Evolutionary conservation across 139 green algal species (phyloP).

Genomic region (Chlorella sp.): DNA sequence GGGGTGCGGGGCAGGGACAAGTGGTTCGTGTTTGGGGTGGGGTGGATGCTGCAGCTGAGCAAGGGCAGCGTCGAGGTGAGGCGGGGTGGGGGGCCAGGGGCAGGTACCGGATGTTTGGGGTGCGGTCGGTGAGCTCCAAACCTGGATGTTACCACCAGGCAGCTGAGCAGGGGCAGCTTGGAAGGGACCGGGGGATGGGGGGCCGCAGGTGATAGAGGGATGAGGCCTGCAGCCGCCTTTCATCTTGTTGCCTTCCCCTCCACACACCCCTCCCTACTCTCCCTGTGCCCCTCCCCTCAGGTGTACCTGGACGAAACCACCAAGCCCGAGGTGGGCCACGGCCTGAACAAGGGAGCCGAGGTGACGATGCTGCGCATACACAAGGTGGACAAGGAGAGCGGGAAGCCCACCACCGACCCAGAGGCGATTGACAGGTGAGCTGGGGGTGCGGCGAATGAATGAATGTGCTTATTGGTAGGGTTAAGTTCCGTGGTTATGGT

Average conservation of each 20-base stretch:
- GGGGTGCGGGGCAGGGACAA: background rate
- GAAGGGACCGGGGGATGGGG: no score
- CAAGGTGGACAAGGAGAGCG: conserved; percentile 69
- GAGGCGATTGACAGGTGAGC: conserved; percentile 56
- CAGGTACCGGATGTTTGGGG: background rate
- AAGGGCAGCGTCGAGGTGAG: background rate
- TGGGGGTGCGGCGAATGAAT: background rate
- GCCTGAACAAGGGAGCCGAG: conserved; percentile 84
- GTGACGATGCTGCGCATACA: conserved; percentile 76
- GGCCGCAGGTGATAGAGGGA: no score
- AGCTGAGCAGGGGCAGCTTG: no score
- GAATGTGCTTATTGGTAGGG: background rate
- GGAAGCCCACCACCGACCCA: conserved; percentile 55
- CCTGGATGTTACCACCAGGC: background rate
- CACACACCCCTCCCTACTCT: background rate
- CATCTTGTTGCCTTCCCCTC: background rate
- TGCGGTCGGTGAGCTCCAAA: background rate
- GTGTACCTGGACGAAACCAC: conserved; percentile 74
- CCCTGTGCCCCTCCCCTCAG: background rate
- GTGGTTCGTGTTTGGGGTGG: background rate
- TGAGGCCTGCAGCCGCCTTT: background rate
- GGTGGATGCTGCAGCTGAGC: background rate
- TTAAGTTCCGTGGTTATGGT: no score
- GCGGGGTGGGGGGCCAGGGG: background rate
- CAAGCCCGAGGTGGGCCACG: conserved; percentile 84